Percentiles rank a stretch among this genome's conserved stretches.
phyloP scores from a whole-genome alignment of 208 protist species.

The Leishmania braziliensis region DNA sequence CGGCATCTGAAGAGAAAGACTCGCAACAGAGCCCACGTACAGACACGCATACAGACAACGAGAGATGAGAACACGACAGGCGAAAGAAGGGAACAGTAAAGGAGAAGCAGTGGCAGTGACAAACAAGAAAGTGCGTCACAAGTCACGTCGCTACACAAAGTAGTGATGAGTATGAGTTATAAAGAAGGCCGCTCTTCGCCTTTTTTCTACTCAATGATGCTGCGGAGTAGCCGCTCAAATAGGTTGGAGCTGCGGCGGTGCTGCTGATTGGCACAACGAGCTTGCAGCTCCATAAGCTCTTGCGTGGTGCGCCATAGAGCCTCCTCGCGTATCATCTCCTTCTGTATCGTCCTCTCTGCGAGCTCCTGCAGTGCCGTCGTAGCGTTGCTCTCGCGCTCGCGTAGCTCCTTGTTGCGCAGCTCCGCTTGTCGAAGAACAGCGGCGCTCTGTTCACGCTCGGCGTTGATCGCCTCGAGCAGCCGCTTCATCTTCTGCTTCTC shows the following conservation, averaged over 20 bases:
- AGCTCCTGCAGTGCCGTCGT: constrained; percentile 46
- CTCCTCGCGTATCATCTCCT: constrained; percentile 70
- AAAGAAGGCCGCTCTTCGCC: neutral
- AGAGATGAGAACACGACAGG: neutral
- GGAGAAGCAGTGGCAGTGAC: neutral
- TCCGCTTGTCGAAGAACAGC: constrained; percentile 49
- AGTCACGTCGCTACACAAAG: neutral
- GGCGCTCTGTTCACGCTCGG: constrained; percentile 64
- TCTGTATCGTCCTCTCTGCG: constrained; percentile 48
- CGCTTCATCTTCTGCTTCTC: constrained; percentile 62
- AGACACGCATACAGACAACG: neutral
- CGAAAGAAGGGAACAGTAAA: neutral
- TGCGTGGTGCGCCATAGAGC: constrained; percentile 52
- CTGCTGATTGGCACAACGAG: constrained; percentile 45
- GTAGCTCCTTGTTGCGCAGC: constrained; percentile 54
- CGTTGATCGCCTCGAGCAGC: constrained; percentile 62
- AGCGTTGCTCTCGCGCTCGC: constrained; percentile 50
- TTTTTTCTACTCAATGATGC: constrained; percentile 21
- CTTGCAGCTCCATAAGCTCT: constrained; percentile 71
- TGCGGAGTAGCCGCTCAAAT: constrained; percentile 40
- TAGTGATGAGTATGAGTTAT: too few relatives aligned
- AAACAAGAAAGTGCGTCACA: neutral
- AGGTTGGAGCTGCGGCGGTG: constrained; percentile 34
- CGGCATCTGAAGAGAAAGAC: neutral
- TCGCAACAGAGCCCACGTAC: neutral